phyloP scores from a whole-genome alignment of 192 early-diverging fungal genomes.

The Helicostylum pulchrum region DNA sequence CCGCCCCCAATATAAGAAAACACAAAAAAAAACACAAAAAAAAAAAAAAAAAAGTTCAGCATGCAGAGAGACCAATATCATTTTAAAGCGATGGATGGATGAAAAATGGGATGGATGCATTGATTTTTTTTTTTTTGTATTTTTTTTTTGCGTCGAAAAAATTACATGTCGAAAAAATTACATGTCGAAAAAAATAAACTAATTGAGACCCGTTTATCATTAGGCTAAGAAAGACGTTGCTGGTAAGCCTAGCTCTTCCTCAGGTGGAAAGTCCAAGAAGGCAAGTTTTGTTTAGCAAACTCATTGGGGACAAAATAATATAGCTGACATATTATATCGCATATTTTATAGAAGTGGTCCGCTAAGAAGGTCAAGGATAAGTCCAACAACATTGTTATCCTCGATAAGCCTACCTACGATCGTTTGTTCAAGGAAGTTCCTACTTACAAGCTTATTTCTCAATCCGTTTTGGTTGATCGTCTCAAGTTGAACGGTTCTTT shows the following conservation, averaged over 20 bases:
- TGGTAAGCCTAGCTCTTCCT: constrained; percentile 53
- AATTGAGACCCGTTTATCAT: background rate
- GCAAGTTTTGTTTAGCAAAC: too few species aligned
- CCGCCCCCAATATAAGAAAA: too few species aligned
- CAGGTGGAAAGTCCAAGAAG: constrained; percentile 55
- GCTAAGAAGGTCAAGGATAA: constrained; percentile 99
- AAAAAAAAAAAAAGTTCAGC: too few species aligned
- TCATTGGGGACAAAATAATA: too few species aligned
- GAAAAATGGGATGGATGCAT: constrained; percentile 1
- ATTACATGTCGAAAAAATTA: background rate
- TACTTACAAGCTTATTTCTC: constrained; percentile 99
- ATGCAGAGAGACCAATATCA: too few species aligned
- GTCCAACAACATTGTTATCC: constrained; percentile 98
- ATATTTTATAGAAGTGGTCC: constrained; percentile 88
- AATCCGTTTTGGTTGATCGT: constrained; percentile 97
- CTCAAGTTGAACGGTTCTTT: constrained; percentile 97
- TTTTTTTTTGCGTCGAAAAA: background rate
- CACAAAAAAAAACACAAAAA: too few species aligned
- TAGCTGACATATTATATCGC: too few species aligned
- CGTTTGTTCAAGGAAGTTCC: constrained; percentile 99
- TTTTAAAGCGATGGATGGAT: background rate
- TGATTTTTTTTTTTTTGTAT: background rate
- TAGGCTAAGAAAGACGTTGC: constrained; percentile 64
- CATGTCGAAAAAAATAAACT: background rate
- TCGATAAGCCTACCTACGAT: constrained; percentile 97